Evolutionary conservation across 495 filamentous ascomycete species (phyloP), one percentile per base, ranked within the genome.

Genomic region (Aspergillus steynii): DNA sequence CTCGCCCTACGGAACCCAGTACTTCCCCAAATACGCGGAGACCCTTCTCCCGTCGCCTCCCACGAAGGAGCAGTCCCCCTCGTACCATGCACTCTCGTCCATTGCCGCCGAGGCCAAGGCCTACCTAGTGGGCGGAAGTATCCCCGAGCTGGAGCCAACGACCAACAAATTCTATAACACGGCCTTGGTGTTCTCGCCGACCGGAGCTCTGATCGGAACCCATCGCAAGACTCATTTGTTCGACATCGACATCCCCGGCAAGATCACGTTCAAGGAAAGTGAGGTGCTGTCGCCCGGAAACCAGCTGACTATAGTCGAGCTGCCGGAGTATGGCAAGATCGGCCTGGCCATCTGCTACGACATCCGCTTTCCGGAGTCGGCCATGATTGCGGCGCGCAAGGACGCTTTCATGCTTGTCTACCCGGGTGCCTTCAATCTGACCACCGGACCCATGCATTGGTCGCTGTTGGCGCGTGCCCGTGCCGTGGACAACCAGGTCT

Each of bases 181-280:
- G 8, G 88, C 83, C 7, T 82, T 99, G 34, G 86, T 89, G 1
- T 99, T 99, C 75, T 82, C 78, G 12, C 92, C 93, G 0, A 65
- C 82, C 1, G 95, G 95, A 1, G 71, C 80, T 8, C 79, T 97
- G n/a, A 81, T 98, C 9, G 91, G 87, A 3, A 90, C 85, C 2
- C 93, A 99, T 70, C 86, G 95, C 62, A 99, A 99, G 74, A 85
- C 95, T 25, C 95, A 99, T 71, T 82, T 99, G n/a, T 99, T 99
- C 77, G 95, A 99, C 77, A 99, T 99, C 67, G 89, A 94, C 72
- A 99, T 99, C 67, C 95, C 95, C 1, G 93, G 92, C 31, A 91
- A 91, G 73, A 97, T 99, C 72, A 87, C 70, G 14, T 99, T 99
- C 80, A 85, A 84, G 60, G 95, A 99, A 75, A 90, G 86, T 55